phyloP scores from a whole-genome alignment of 768 basidiomycete species.

The Chlorophyllum brunneum region DNA sequence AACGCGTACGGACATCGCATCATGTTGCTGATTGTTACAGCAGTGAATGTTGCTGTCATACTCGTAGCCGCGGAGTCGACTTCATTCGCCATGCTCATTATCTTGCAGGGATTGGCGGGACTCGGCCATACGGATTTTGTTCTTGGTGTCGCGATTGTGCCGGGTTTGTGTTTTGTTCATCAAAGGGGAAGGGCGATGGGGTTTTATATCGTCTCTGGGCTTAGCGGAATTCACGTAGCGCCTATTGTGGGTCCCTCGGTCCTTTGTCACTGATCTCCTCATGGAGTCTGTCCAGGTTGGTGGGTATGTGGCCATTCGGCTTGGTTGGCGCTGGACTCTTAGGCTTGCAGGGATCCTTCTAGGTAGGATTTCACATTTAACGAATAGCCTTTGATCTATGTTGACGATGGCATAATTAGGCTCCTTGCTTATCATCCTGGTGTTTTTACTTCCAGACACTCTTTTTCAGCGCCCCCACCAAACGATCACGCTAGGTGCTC shows the following conservation, averaged over 20 bases:
- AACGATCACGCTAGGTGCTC: neutral
- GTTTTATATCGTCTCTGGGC: slow-evolving; percentile 33
- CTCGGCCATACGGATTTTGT: slow-evolving; percentile 28
- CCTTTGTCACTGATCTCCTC: neutral
- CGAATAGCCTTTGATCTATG: slow-evolving; percentile 28
- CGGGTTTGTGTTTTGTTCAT: slow-evolving; percentile 31
- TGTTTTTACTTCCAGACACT: slow-evolving; percentile 6
- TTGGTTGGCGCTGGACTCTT: slow-evolving; percentile 40
- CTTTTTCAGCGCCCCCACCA: slow-evolving; percentile 1
- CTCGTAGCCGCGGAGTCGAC: slow-evolving; percentile 28
- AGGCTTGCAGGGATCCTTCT: slow-evolving; percentile 38
- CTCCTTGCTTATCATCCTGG: slow-evolving; percentile 21
- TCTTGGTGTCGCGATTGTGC: slow-evolving; percentile 36
- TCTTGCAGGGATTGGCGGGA: slow-evolving; percentile 24
- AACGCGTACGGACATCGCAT: slow-evolving; percentile 3
- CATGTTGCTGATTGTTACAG: slow-evolving; percentile 26
- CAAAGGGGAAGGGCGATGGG: slow-evolving; percentile 41
- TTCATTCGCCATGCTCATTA: slow-evolving; percentile 27
- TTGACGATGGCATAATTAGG: slow-evolving; percentile 33
- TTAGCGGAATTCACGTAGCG: slow-evolving; percentile 36
- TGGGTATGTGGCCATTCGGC: slow-evolving; percentile 31
- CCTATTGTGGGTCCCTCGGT: slow-evolving; percentile 27
- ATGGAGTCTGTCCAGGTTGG: slow-evolving; percentile 21
- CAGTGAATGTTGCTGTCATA: slow-evolving; percentile 28
- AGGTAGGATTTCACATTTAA: slow-evolving; percentile 25